A percentile compares a stretch with the other conserved stretches of the same genome.
phyloP scores from a whole-genome alignment of 306 rosid species.

The Prunus salicina region DNA sequence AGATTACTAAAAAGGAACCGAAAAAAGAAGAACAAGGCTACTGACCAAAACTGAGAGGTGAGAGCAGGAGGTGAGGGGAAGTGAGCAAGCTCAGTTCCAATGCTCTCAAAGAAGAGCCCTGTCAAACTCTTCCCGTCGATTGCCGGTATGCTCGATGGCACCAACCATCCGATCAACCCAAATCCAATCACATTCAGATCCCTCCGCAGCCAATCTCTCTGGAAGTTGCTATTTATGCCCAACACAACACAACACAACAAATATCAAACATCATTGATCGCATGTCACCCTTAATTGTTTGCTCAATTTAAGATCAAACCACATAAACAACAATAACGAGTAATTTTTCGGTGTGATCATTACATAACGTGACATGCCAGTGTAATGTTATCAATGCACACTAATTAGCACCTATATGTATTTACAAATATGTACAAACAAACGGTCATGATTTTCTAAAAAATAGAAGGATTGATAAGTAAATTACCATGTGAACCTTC shows the following conservation, averaged over 20 bases:
- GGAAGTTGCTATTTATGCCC: conserved; percentile 40
- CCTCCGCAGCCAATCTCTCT: conserved; percentile 78
- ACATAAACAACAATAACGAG: neutral
- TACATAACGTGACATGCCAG: too few relatives aligned
- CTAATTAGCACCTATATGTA: too few relatives aligned
- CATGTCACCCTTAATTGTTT: neutral
- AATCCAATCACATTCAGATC: conserved; percentile 90
- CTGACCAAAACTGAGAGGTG: conserved; percentile 72
- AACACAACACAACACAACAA: neutral
- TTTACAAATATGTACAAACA: neutral
- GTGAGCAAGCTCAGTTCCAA: conserved; percentile 87
- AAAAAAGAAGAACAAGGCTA: neutral
- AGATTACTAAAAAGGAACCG: too few relatives aligned
- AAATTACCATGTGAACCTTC: conserved; percentile 65
- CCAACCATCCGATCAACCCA: conserved; percentile 90
- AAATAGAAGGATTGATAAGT: neutral
- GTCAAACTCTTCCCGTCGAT: conserved; percentile 84
- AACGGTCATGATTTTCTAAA: neutral
- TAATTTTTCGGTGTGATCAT: neutral
- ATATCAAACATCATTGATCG: neutral
- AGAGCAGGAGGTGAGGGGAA: conserved; percentile 92
- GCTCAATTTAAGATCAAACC: neutral
- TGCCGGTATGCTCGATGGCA: conserved; percentile 83
- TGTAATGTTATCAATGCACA: too few relatives aligned
- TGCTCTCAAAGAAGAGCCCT: conserved; percentile 90